Evolutionary conservation across 2,329 filamentous ascomycete genomes (phyloP), one percentile per base, ranked within the genome.

Genomic region (Claviceps capensis): DNA sequence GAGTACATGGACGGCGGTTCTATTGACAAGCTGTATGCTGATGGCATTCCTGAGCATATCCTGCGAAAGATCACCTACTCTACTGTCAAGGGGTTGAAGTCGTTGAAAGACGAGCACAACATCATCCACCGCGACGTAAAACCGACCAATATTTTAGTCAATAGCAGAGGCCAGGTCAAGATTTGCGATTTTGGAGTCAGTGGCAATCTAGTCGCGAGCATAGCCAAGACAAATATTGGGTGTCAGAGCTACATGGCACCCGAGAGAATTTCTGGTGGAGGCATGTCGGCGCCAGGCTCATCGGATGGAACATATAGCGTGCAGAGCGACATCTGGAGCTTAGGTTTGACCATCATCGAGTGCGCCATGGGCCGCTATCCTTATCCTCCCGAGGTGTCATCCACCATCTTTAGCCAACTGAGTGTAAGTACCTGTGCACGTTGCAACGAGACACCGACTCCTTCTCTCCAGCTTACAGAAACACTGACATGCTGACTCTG

Each of bases 241-340:
- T 98, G 93, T 63, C 93, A 98, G 70, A 96, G 90, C 64, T 98
- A 98, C 71, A 98, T 98, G 93, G 93, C 93, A 0, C 93, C 93
- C 0, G 93, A 98, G 68, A 77, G 93, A 58, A 98, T 98, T 61
- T 88, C 88, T 8, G 88, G 88, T 48, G 89, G 90, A 52, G 85
- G 85, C 22, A 81, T 89, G 62, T 81, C 86, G 53, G 79, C 85
- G 55, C 76, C 82, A 17, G 79, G 82, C 53, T 78, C 78, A 52
- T 75, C 79, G 5, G 85, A 84, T 54, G 91, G 91, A 52, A 95
- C 91, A 2, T 98, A 98, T 69, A 95, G 88, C 65, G 93, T 98
- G 41, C 93, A 97, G 69, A 95, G 88, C 64, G 93, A 98, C 65
- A 91, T 98, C 54, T 98, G 93, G 93, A 95, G 88, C 67, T 70